Evolutionary conservation across 2,329 filamentous ascomycete genomes (phyloP).

Genomic region (Diaporthe aspalathi): DNA sequence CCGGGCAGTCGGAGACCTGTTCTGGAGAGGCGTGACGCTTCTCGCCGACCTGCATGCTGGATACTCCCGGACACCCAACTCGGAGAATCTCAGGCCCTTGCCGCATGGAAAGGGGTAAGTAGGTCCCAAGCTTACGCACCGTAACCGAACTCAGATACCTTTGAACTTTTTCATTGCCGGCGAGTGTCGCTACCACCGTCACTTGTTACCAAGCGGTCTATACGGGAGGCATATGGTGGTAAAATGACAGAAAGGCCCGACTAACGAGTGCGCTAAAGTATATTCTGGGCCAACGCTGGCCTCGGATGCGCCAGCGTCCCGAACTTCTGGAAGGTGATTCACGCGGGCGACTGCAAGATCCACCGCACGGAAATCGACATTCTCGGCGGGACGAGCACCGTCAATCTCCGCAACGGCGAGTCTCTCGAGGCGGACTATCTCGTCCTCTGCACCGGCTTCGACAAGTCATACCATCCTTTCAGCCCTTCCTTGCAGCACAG

Average conservation of each 20-base stretch:
- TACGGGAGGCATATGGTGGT: no score
- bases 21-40: constrained; percentile 41
- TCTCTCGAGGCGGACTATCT: constrained; percentile 40
- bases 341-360: constrained; percentile 46
- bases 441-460: constrained; percentile 40
- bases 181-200: no score
- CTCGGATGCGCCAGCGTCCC: constrained; percentile 48
- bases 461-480: constrained; percentile 32
- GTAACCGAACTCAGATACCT: no score
- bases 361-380: constrained; percentile 42
- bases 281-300: constrained; percentile 50
- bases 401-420: constrained; percentile 39
- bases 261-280: constrained; percentile 33
- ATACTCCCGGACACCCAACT: neutral
- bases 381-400: constrained; percentile 36
- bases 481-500: neutral
- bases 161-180: no score
- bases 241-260: no score
- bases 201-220: no score
- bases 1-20: constrained; percentile 34
- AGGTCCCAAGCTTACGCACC: neutral
- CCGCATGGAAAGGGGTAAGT: neutral
- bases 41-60: neutral
- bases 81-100: neutral
- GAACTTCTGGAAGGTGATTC: constrained; percentile 49